A percentile compares a stretch with the other conserved stretches of the same genome.
Evolutionary conservation across 2,329 filamentous ascomycete species (phyloP).

Genomic region (Cordyceps cateniannulata): DNA sequence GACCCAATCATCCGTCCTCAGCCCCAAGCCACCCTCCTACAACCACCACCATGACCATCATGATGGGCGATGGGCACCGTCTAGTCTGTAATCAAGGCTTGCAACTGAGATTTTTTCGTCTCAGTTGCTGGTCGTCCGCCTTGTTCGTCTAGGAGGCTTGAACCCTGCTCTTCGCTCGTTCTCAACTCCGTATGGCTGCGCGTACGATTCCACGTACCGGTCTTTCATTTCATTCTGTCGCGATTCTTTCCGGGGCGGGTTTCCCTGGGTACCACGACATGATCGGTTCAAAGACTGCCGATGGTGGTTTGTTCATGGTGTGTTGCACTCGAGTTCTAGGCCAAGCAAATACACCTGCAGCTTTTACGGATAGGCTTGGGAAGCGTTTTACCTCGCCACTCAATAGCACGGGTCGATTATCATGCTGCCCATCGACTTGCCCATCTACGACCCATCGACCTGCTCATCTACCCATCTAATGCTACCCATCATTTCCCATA

Average conservation of each 20-base stretch:
- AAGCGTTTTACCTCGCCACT: background rate
- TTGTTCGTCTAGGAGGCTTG: too few relatives aligned
- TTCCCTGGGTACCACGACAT: background rate
- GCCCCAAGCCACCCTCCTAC: conserved; percentile 10
- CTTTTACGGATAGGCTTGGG: too few relatives aligned
- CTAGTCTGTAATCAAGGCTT: background rate
- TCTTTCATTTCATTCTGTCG: too few relatives aligned
- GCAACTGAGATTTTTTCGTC: too few relatives aligned
- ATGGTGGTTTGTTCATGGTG: background rate
- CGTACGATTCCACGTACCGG: too few relatives aligned
- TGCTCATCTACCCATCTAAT: background rate
- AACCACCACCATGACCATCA: background rate
- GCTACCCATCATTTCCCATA: background rate
- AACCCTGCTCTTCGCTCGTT: too few relatives aligned
- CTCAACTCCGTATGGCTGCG: too few relatives aligned
- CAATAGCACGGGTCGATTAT: background rate
- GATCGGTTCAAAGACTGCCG: background rate
- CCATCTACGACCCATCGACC: background rate
- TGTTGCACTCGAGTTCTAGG: background rate
- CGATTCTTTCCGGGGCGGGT: too few relatives aligned
- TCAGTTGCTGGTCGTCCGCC: too few relatives aligned
- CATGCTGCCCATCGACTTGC: background rate
- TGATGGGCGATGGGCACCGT: background rate
- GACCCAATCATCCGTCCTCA: conserved; percentile 1
- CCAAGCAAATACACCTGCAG: background rate